Base-by-base conservation (phyloP, 345 rosid species). In the Cardamine chenopodiifolia region DNA sequence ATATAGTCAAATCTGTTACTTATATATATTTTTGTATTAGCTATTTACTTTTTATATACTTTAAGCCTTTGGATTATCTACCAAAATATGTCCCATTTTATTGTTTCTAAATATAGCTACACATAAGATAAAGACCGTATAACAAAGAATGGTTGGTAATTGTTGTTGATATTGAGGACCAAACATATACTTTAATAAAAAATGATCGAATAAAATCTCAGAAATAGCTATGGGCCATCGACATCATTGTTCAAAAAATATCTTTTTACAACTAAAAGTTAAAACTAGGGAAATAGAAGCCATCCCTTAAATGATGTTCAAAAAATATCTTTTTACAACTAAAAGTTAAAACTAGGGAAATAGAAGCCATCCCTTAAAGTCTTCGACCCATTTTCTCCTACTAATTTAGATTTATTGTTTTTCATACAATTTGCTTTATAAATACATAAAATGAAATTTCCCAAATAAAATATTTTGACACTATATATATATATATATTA, bases 81-180 rank as follows among this genome's bases (percentile, higher is more conserved):
- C 18, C 56, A 42, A 40, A 62, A 52, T 1, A 62, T 13, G 1
- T 42, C 45, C 17, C 52, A 68, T 39, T 25, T 7, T 4, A 56
- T 56, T 50, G 48, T 59, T 47, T 15, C 49, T 32, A 70, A 15
- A 47, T 44, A 26, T 58, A 70, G 66, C 47, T 48, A 66, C 22
- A n/a, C 67, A 66, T 57, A 66, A 74, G 78, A 74, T 57, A 74
- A 66, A 57, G 52, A 66, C 67, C 10, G 6, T 57, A 20, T 74
- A 74, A 66, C 72, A 66, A 74, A 57, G 67, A 74, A 74, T 66
- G 78, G 73, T 74, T 66, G 72, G 52, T 60, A 58, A 66, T 22
- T 25, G 34, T 8, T 66, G 61, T 66, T 15, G 34, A 48, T 12
- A 35, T 48, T 17, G 42, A 66, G 66, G 72, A 74, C 72, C 66